phyloP scores from a whole-genome alignment of 805 yeast species.

The Cephaloascus albidus region DNA sequence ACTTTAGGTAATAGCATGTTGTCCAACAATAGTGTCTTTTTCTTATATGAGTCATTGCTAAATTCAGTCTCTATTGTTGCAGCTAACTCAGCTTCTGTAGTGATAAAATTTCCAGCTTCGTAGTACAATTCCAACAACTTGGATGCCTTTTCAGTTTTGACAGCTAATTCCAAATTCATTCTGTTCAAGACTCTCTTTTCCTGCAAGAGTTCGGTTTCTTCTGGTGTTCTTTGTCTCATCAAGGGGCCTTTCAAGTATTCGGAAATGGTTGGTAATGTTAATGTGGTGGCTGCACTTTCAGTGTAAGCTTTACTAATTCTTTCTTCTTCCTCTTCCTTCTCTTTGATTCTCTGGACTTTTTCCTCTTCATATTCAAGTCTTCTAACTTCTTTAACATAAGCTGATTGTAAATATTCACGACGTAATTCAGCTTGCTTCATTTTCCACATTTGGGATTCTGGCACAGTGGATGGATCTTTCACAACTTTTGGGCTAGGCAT shows the following conservation, averaged over 20 bases:
- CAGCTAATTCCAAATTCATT: slow-evolving; percentile 39
- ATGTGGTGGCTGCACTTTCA: slow-evolving; percentile 42
- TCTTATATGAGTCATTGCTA: slow-evolving; percentile 18
- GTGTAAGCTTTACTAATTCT: slow-evolving; percentile 22
- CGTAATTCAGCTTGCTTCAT: slow-evolving; percentile 54
- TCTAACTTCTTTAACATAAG: slow-evolving; percentile 46
- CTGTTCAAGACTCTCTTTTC: slow-evolving; percentile 65
- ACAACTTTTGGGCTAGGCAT: slow-evolving; percentile 34
- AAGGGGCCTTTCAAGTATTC: slow-evolving; percentile 57
- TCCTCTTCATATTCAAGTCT: slow-evolving; percentile 30
- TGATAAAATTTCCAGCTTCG: slow-evolving; percentile 56
- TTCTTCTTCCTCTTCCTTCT: slow-evolving; percentile 14
- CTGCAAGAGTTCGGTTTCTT: slow-evolving; percentile 47
- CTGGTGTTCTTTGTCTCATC: slow-evolving; percentile 63
- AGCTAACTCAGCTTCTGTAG: slow-evolving; percentile 59
- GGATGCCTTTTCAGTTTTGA: slow-evolving; percentile 43
- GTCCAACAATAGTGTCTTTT: slow-evolving; percentile 14
- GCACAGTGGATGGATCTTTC: slow-evolving; percentile 6
- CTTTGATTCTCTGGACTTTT: slow-evolving; percentile 13
- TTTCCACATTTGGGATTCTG: slow-evolving; percentile 29
- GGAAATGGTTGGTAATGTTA: slow-evolving; percentile 77
- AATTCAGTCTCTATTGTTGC: slow-evolving; percentile 51
- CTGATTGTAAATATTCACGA: slow-evolving; percentile 57
- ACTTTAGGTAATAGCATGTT: slow-evolving; percentile 14
- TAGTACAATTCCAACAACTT: slow-evolving; percentile 65